Evolutionary conservation across 2,329 filamentous ascomycete species (phyloP), one percentile per base, ranked within the genome.

Genomic region (Diplodia sapinea): DNA sequence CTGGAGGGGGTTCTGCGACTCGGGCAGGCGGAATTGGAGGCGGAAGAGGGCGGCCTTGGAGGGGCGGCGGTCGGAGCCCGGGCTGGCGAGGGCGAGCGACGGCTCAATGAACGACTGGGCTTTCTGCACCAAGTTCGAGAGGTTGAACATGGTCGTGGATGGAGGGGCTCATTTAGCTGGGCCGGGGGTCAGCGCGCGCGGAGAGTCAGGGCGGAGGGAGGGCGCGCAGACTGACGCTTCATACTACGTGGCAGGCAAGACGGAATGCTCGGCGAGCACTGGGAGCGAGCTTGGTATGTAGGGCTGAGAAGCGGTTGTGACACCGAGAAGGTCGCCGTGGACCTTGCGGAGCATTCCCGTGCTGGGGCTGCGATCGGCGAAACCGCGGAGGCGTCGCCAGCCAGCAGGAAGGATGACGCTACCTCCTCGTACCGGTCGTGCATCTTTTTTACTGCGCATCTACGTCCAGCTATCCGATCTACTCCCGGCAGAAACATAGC

Each of bases 41-140:
- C 95, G 93, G 83, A 98, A 99, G 68, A 98, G 88, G 63, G 91
- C 90, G 67, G 93, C 89, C 82, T 97, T 98, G 76, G 94, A 94
- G 61, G 94, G 93, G 77, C 92, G 91, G 70, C 87, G 87, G 80
- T 95, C 92, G 68, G 90, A 88, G 75, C 89, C 87, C 72, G 89
- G 88, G 69, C 92, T 85, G 72, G 89, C 88, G 51, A 82, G 79
- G 76, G 91, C 89, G 78, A 93, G 89, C 71, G 91, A 91, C 65
- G 93, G 92, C 80, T 97, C 94, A 82, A 97, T 96, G 81, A 97
- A 86, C 81, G 94, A 92, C 85, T 96, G 93, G 73, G 94, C 94
- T 86, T 94, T 96, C 81, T 97, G 93, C 75, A 97, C 93, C 79
- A 98, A 89, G 80, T 87, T 94, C 74, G 91, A 85, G 79, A 91